Conservation (phyloP, 371 early-diverging fungal genomes). For the Mucor sp. region DNA sequence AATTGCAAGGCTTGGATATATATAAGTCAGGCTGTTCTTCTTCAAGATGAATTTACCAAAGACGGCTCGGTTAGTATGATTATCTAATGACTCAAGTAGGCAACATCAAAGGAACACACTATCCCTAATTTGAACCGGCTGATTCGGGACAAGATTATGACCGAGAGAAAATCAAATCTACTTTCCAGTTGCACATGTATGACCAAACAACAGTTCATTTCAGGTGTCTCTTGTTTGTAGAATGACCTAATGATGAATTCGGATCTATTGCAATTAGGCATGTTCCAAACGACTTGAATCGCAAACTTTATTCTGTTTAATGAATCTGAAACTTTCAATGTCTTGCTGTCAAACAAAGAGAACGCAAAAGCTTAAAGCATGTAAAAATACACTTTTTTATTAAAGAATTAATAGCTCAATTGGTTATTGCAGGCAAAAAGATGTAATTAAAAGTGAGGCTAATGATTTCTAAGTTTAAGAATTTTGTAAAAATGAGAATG, state of each 20-base stretch:
- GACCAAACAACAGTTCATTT: background rate
- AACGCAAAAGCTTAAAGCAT: background rate
- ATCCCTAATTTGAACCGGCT: background rate
- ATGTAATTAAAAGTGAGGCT: background rate
- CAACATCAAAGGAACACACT: background rate
- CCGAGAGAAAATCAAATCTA: background rate
- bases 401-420: background rate
- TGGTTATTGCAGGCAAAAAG: background rate
- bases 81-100: background rate
- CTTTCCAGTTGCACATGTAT: background rate
- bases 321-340: background rate
- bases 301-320: background rate
- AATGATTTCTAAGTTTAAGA: background rate
- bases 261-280: background rate
- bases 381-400: conserved; percentile 1
- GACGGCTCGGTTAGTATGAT: too few species aligned
- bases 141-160: background rate
- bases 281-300: background rate
- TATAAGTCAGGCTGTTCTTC: too few species aligned
- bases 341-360: background rate
- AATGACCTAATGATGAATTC: background rate
- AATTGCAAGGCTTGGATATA: too few species aligned
- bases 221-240: background rate
- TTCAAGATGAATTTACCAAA: background rate
- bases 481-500: conserved; percentile 1